Conservation (phyloP, 2,329 filamentous ascomycete genomes). For the Hypomyces perniciosus region DNA sequence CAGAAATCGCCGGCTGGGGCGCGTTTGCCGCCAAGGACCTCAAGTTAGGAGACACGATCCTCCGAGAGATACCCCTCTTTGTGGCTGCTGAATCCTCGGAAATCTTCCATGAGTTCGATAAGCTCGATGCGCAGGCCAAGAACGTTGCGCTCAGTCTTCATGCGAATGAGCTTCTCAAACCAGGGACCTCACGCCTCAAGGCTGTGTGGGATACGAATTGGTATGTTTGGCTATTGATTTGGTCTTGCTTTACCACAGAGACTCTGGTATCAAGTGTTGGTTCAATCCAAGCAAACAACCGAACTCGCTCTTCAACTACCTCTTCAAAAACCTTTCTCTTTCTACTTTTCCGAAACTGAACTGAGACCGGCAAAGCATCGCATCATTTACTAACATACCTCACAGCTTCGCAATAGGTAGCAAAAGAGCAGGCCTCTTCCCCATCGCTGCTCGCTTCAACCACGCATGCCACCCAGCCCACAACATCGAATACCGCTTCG, state of each 20-base stretch:
- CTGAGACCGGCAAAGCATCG: background rate
- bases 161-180: constrained; percentile 25
- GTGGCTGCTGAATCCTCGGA: constrained; percentile 18
- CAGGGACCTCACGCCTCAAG: constrained; percentile 24
- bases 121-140: constrained; percentile 26
- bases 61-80: constrained; percentile 41
- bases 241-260: background rate
- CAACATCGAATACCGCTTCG: constrained; percentile 41
- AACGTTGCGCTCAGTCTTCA: constrained; percentile 34
- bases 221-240: constrained; percentile 26
- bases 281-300: background rate
- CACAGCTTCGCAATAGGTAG: constrained; percentile 23
- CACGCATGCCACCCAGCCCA: constrained; percentile 44
- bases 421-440: constrained; percentile 37
- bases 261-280: background rate
- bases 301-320: background rate
- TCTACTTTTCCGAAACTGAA: background rate
- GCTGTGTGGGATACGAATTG: constrained; percentile 42
- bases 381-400: background rate
- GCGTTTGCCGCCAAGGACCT: constrained; percentile 40
- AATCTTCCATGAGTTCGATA: constrained; percentile 31
- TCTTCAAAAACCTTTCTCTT: background rate
- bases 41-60: constrained; percentile 32
- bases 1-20: constrained; percentile 39
- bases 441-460: constrained; percentile 51